Conservation (phyloP, 176 grass and related monocot genomes). For the Aegilops speltoides region DNA sequence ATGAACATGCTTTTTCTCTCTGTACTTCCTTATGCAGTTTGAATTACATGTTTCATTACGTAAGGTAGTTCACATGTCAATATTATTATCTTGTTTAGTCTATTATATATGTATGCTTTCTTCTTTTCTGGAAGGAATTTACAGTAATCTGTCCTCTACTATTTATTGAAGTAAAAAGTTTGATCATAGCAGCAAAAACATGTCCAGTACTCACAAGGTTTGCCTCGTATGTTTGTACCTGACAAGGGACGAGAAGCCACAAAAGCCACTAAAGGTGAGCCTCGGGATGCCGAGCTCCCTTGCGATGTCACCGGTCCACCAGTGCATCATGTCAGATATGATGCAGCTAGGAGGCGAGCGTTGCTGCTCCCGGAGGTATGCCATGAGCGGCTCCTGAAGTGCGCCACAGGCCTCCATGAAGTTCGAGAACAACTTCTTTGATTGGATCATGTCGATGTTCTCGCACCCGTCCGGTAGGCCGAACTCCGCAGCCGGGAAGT, state of each 20-base stretch:
- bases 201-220: background rate
- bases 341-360: slow-evolving; percentile 47
- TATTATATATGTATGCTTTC: background rate
- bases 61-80: background rate
- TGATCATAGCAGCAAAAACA: background rate
- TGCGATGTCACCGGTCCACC: slow-evolving; percentile 57
- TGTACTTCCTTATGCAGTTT: no score
- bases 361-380: slow-evolving; percentile 33
- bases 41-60: background rate
- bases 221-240: slow-evolving; percentile 20
- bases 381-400: slow-evolving; percentile 46
- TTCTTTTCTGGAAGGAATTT: background rate
- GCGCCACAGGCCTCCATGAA: slow-evolving; percentile 46
- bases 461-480: slow-evolving; percentile 62
- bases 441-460: slow-evolving; percentile 48
- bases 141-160: background rate
- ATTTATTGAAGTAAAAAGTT: background rate
- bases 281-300: slow-evolving; percentile 58
- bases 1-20: no score
- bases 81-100: background rate
- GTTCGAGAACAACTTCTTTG: slow-evolving; percentile 1
- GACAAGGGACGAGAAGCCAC: slow-evolving; percentile 47
- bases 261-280: slow-evolving; percentile 49
- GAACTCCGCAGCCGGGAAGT: slow-evolving; percentile 43
- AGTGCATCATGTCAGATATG: slow-evolving; percentile 47